Evolutionary conservation across 371 early-diverging fungal species (phyloP), one percentile per base, ranked within the genome.

Genomic region (Apophysomyces sp.): DNA sequence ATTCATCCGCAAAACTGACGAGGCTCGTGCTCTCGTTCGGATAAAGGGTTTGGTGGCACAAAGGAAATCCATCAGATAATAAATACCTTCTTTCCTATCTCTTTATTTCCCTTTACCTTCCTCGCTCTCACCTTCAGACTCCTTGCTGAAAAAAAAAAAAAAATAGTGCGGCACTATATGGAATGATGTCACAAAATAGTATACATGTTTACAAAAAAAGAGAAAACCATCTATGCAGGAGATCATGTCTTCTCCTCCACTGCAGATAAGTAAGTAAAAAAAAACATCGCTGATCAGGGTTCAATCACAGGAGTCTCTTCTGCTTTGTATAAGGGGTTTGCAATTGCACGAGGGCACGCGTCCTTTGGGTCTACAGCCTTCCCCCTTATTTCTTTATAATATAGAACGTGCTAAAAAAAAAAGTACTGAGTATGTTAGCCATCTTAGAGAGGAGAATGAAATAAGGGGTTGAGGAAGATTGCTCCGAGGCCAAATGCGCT

Each of bases 151-250:
- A 44, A 44, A 37, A n/a, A 21, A 44, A 44, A 44, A 21, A 55
- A 39, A 55, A 34, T 34, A 30, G 56, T 24, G 34, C 56, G 29
- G 56, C 36, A 55, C 15, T 55, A 34, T 55, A 55, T 16, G 39
- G 39, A 55, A 55, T 32, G 39, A 30, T 31, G 56, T 55, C 56
- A 55, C 34, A 55, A 55, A 55, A 39, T 32, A 55, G 39, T 24
- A 39, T 31, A 18, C n/a, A 55, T 55, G 56, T 36, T 32, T 39
- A 55, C 49, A 44, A 44, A 44, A 37, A 37, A 44, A 44, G 49
- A 44, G 49, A 44, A 44, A 44, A 44, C 49, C 11, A 44, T 44
- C 49, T 44, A 44, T 44, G 49, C 49, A 44, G 49, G 49, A 21
- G 49, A 44, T 18, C 49, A 44, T 44, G 49, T 44, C 49, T 44